Evolutionary conservation across 1,284 basidiomycete genomes (phyloP), one percentile per base, ranked within the genome.

Genomic region (Afroboletus lepidellus): DNA sequence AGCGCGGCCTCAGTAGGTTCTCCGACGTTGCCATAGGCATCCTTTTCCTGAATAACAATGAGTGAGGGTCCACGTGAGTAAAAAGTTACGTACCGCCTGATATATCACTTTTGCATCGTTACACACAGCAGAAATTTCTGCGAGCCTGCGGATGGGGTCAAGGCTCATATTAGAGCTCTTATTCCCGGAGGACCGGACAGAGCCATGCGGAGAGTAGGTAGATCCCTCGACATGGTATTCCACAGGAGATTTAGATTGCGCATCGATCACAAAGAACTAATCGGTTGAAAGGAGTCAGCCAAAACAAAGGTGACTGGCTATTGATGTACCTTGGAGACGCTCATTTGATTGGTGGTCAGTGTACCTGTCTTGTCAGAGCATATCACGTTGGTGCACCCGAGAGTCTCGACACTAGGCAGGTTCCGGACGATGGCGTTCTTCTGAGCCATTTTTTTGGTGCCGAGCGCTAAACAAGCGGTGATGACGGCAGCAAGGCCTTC

Each of bases 361-460:
- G 94, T 97, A 44, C 94, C 94, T 18, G 94, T 98, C 78, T 98
- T 98, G 76, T 98, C 94, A 8, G 93, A 95, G 71, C 94, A 98
- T 60, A 98, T 97, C 46, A 97, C 93, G 67, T 95, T 96, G 44
- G 93, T 95, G 75, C 92, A 94, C 2, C 95, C 94, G 2, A 98
- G 77, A 25, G 95, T 97, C 75, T 98, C 95, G 12, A 98, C 94
- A 58, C 89, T 92, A n/a, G 94, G 94, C 57, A 98, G 76, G 69
- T 96, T 94, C 62, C 94, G 77, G 43, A 98, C 95, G 60, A 98
- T 98, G 6, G 94, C 95, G 56, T 96, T 96, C 73, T 94, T 91
- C 76, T 95, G 91, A 1, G 95, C 94, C 95, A 98, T 98, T 70
- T 95, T 95, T 76, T 95, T 94, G 13, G 94, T 96, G 18, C 95